These are phyloP conservation scores for Apiospora sp. DNA, from an alignment of 2,329 filamentous ascomycete species.

Conservation along the genomic window DNA sequence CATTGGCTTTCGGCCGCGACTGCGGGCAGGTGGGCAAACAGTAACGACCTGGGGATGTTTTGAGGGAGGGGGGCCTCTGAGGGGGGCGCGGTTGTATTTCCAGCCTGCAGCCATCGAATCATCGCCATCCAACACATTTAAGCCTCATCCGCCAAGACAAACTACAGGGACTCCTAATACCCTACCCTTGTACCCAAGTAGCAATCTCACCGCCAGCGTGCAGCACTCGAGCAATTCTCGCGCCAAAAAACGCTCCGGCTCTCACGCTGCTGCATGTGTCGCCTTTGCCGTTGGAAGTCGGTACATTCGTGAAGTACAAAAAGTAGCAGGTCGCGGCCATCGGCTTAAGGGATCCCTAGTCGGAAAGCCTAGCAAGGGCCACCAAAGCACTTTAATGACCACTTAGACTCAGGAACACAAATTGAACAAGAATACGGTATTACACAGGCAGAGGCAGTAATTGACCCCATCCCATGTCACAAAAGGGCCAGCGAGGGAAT, in stretches of 20 bases:
- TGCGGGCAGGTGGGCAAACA: slow-evolving; percentile 16
- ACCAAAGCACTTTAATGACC: background rate
- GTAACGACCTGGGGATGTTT: slow-evolving; percentile 11
- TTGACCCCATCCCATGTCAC: background rate
- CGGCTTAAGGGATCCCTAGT: slow-evolving; percentile 5
- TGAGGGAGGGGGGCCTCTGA: background rate
- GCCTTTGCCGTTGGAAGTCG: background rate
- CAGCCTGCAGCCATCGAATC: slow-evolving; percentile 7
- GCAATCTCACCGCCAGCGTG: slow-evolving; percentile 13
- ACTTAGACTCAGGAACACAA: slow-evolving; percentile 14
- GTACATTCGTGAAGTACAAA: background rate
- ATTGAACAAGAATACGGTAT: background rate
- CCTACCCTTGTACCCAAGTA: background rate
- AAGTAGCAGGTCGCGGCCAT: background rate
- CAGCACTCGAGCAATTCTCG: background rate
- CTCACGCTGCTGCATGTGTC: background rate
- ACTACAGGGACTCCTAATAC: background rate
- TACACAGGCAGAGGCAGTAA: background rate
- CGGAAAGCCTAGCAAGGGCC: background rate
- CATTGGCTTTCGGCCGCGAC: slow-evolving; percentile 16
- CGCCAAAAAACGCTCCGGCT: background rate
- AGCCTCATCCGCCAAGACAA: slow-evolving; percentile 23
- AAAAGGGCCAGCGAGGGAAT: background rate
- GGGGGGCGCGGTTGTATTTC: slow-evolving; percentile 4
- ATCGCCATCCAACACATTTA: slow-evolving; percentile 22